Conservation (phyloP, 495 filamentous ascomycete genomes). For the Aspergillus avenaceus region DNA sequence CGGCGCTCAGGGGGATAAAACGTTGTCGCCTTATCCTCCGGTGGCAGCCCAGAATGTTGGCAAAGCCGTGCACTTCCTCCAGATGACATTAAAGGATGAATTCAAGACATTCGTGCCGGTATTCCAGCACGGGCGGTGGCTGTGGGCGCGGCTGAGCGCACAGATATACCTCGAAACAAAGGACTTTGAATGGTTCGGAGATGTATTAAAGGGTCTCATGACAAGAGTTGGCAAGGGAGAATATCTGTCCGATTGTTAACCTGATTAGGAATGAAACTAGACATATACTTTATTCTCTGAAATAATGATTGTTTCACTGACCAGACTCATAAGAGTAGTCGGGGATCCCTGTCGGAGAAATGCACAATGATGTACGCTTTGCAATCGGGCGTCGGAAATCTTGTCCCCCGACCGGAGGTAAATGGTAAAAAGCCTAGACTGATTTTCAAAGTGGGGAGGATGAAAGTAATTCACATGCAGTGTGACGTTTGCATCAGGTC, state of each 20-base stretch:
- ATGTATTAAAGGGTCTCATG: slow-evolving; percentile 45
- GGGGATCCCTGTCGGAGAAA: no score
- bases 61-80: slow-evolving; percentile 20
- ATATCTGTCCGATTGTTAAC: no score
- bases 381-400: no score
- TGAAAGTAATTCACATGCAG: neutral
- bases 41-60: slow-evolving; percentile 31
- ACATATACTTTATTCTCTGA: no score
- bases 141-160: slow-evolving; percentile 71
- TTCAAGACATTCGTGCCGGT: slow-evolving; percentile 68
- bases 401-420: no score
- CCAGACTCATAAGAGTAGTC: no score
- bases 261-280: no score
- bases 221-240: neutral
- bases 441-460: no score
- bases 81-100: slow-evolving; percentile 49
- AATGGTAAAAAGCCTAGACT: no score
- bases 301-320: no score
- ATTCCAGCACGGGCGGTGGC: slow-evolving; percentile 51
- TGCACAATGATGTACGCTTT: no score
- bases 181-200: slow-evolving; percentile 72
- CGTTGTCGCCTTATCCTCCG: slow-evolving; percentile 10
- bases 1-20: neutral
- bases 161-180: slow-evolving; percentile 74
- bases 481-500: neutral